Conservation (phyloP, 192 early-diverging fungal species). For the Dissophora ornata region DNA sequence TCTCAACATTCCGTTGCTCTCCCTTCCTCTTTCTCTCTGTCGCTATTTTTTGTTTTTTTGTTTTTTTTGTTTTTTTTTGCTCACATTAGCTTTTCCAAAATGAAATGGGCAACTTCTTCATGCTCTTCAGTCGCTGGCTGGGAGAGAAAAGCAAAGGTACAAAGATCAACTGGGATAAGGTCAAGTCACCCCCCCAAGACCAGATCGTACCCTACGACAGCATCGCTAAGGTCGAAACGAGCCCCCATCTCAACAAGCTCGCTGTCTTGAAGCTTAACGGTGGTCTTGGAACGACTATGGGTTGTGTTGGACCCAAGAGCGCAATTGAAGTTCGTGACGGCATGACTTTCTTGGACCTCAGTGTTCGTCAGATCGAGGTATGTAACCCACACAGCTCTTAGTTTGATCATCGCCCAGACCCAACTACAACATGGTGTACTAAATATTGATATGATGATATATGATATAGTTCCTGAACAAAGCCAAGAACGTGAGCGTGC, state of each 20-base stretch:
- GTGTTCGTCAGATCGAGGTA: slow-evolving; percentile 98
- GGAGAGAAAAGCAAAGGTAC: slow-evolving; percentile 79
- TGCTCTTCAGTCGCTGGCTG: slow-evolving; percentile 87
- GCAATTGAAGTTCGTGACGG: slow-evolving; percentile 98
- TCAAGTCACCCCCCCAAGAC: slow-evolving; percentile 92
- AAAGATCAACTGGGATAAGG: slow-evolving; percentile 94
- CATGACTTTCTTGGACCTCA: slow-evolving; percentile 98
- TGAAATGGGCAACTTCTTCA: slow-evolving; percentile 89
- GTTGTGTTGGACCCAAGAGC: slow-evolving; percentile 97
- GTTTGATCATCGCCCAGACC: too few species aligned
- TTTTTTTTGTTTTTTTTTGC: slow-evolving; percentile 4
- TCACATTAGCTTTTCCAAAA: slow-evolving; percentile 70
- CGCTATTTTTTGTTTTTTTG: neutral
- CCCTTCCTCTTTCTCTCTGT: too few species aligned
- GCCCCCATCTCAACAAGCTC: slow-evolving; percentile 84
- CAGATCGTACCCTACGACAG: slow-evolving; percentile 87
- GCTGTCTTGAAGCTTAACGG: slow-evolving; percentile 99
- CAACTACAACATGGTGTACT: too few species aligned
- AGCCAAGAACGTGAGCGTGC: slow-evolving; percentile 88
- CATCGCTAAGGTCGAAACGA: slow-evolving; percentile 63
- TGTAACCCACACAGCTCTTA: neutral
- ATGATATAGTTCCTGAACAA: slow-evolving; percentile 91
- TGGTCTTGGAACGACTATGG: slow-evolving; percentile 99
- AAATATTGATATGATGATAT: too few species aligned
- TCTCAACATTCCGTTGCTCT: too few species aligned